Evolutionary conservation across 345 rosid species (phyloP).

Genomic region (Clausena lansium): DNA sequence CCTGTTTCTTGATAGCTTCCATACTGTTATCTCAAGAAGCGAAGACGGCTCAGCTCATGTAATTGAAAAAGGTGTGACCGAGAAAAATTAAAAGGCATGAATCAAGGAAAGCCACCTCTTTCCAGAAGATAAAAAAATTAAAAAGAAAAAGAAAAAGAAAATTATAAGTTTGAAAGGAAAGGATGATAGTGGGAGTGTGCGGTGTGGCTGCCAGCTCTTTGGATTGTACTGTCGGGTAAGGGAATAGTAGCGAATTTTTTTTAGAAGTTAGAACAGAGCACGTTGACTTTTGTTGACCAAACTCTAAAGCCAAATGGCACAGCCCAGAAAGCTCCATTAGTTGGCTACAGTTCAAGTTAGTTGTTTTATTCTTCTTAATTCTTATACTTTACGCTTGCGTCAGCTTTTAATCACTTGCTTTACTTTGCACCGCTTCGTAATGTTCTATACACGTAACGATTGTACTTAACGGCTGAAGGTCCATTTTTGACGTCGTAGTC

Average conservation of each 20-base stretch:
- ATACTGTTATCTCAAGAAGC: constrained; percentile 6
- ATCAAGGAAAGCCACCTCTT: background rate
- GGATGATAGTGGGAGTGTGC: too few relatives aligned
- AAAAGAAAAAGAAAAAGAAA: background rate
- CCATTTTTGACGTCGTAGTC: too few relatives aligned
- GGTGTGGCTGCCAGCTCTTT: too few relatives aligned
- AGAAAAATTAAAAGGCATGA: background rate
- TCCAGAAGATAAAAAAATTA: background rate
- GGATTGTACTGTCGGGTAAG: background rate
- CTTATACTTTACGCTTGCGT: background rate
- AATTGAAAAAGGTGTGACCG: background rate
- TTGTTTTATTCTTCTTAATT: background rate
- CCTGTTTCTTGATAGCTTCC: constrained; percentile 92
- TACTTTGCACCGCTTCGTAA: too few relatives aligned
- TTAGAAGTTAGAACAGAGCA: background rate
- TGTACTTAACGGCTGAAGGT: too few relatives aligned
- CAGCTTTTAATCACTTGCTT: background rate
- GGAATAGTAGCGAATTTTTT: too few relatives aligned
- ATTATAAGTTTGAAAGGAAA: too few relatives aligned
- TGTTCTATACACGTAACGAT: too few relatives aligned
- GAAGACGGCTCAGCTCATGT: background rate
- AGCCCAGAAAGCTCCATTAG: too few relatives aligned
- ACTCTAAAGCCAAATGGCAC: background rate
- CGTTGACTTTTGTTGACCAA: background rate
- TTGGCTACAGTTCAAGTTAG: too few relatives aligned